Conservation (phyloP, 108 stramenopile genomes). For the Pseudonitzschia pungens region DNA sequence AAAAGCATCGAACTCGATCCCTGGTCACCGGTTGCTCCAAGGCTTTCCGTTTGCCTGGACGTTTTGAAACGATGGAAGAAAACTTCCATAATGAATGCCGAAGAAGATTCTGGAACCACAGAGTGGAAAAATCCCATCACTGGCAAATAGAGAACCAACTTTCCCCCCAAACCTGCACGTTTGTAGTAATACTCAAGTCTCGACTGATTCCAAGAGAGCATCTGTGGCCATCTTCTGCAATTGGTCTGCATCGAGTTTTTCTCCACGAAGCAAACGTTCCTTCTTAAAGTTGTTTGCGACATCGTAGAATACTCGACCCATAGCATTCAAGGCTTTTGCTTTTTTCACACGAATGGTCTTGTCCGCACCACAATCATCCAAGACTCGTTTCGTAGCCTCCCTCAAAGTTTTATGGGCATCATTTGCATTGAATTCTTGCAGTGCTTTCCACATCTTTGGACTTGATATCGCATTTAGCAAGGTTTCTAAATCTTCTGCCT, state of each 20-base stretch:
- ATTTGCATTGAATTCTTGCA: constrained; percentile 16
- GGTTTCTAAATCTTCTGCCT: constrained; percentile 11
- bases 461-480: constrained; percentile 7
- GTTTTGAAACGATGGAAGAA: constrained; percentile 26
- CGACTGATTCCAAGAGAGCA: constrained; percentile 24
- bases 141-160: neutral
- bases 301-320: constrained; percentile 26
- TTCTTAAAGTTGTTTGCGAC: neutral
- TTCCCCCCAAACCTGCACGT: neutral
- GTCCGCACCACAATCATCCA: constrained; percentile 17
- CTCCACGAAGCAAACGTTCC: neutral
- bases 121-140: constrained; percentile 1
- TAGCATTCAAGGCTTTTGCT: constrained; percentile 18
- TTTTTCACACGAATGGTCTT: neutral
- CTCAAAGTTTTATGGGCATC: constrained; percentile 20
- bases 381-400: constrained; percentile 20
- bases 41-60: constrained; percentile 52
- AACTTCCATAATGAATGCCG: neutral
- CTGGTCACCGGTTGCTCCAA: constrained; percentile 69
- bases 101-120: neutral
- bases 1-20: constrained; percentile 69
- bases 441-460: constrained; percentile 21
- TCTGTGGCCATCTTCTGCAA: constrained; percentile 10
- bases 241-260: neutral
- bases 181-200: neutral